Percentiles rank a stretch among this genome's conserved stretches.
Conservation (phyloP, 257 asterid genomes). For the Lithospermum erythrorhizon region DNA sequence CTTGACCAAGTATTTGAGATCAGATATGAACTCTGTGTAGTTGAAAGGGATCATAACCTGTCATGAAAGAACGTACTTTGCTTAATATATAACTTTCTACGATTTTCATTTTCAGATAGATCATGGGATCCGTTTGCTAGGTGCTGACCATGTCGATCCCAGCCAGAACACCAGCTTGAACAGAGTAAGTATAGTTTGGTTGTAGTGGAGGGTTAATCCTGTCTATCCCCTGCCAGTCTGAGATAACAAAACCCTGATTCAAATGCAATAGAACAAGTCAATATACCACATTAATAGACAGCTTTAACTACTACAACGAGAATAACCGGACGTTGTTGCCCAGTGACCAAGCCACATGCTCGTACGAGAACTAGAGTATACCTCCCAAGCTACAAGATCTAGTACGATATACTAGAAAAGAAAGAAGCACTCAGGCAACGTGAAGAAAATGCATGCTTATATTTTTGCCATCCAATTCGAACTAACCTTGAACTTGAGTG, state of each 20-base stretch:
- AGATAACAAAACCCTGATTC: slow-evolving; percentile 78
- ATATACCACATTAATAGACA: neutral
- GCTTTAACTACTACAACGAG: neutral
- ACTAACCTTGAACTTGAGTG: slow-evolving; percentile 64
- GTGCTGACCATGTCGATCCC: slow-evolving; percentile 72
- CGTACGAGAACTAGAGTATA: neutral
- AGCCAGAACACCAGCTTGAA: slow-evolving; percentile 61
- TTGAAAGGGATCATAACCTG: slow-evolving; percentile 80
- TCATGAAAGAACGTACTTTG: slow-evolving; percentile 14
- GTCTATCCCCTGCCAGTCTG: slow-evolving; percentile 87
- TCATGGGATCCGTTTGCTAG: neutral
- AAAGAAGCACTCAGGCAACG: neutral
- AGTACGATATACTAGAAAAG: neutral
- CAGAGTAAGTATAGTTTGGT: slow-evolving; percentile 69
- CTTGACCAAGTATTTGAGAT: slow-evolving; percentile 59
- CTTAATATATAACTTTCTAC: slow-evolving; percentile 10
- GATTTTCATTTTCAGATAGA: slow-evolving; percentile 5
- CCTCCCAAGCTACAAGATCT: neutral
- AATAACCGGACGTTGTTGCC: neutral
- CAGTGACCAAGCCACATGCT: too few species aligned
- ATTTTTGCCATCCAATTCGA: neutral
- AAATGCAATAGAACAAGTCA: slow-evolving; percentile 6
- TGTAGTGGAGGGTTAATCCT: slow-evolving; percentile 66
- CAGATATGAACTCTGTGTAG: slow-evolving; percentile 60
- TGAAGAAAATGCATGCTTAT: too few species aligned